These are phyloP conservation scores for Arthrinium phaeospermum DNA, from an alignment of 2,329 filamentous ascomycete species.

Conservation along the genomic window DNA sequence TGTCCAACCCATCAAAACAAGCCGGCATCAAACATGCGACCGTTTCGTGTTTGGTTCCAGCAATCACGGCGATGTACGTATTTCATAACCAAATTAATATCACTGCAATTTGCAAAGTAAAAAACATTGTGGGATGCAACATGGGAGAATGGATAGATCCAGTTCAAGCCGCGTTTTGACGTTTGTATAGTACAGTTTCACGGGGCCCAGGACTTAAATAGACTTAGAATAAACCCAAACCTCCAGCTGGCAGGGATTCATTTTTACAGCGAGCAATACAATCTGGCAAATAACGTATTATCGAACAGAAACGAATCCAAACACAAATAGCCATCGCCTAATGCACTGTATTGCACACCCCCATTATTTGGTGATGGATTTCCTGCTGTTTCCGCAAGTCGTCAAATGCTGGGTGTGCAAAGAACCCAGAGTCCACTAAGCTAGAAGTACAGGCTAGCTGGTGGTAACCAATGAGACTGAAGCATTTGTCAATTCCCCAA, in stretches of 20 bases:
- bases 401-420: not conserved
- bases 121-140: no score
- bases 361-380: not conserved
- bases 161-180: no score
- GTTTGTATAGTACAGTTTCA: no score
- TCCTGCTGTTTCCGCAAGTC: not conserved
- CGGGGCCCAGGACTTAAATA: no score
- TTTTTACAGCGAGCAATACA: no score
- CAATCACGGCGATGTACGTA: no score
- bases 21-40: not conserved
- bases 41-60: not conserved
- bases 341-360: not conserved
- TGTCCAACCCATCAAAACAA: not conserved
- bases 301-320: not conserved
- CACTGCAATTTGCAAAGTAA: no score
- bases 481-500: slow-evolving; percentile 35
- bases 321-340: not conserved
- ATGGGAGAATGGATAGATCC: no score
- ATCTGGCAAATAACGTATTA: no score
- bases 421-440: not conserved
- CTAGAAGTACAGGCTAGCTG: slow-evolving; percentile 3
- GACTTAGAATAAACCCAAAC: no score
- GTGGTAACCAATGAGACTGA: slow-evolving; percentile 35
- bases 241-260: no score
- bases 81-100: no score